phyloP scores from a whole-genome alignment of 2,329 filamentous ascomycete genomes.

The Aspergillus tanneri region DNA sequence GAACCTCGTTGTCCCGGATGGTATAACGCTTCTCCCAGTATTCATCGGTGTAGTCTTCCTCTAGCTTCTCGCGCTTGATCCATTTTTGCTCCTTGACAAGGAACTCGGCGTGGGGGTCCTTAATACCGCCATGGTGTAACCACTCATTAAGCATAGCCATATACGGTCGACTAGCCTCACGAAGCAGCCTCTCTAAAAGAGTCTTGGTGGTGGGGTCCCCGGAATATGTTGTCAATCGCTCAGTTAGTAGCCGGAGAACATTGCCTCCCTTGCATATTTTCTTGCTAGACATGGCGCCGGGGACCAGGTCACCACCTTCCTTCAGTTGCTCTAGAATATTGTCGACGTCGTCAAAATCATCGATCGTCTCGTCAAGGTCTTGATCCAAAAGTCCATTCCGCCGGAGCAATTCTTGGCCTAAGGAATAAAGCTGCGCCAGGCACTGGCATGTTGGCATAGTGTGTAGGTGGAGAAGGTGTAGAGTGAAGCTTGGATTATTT shows the following conservation, averaged over 20 bases:
- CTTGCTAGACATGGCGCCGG: conserved; percentile 76
- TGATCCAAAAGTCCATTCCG: conserved; percentile 80
- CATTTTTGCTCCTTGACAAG: conserved; percentile 94
- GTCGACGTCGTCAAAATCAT: conserved; percentile 81
- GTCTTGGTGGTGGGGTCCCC: conserved; percentile 86
- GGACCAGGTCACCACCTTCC: conserved; percentile 78
- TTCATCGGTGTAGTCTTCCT: conserved; percentile 97
- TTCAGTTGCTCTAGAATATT: conserved; percentile 87
- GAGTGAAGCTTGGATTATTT: conserved; percentile 82
- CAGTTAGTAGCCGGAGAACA: conserved; percentile 83
- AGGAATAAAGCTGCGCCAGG: conserved; percentile 82
- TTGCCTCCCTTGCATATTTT: conserved; percentile 97
- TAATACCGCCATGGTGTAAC: conserved; percentile 93
- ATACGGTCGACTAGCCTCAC: conserved; percentile 88
- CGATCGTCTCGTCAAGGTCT: conserved; percentile 67
- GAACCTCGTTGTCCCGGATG: conserved; percentile 84
- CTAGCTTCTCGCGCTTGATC: conserved; percentile 83
- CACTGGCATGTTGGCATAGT: conserved; percentile 88
- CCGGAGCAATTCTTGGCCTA: conserved; percentile 83
- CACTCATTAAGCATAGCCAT: conserved; percentile 99
- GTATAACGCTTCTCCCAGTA: conserved; percentile 99
- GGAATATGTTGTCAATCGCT: conserved; percentile 81
- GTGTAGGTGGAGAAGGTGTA: conserved; percentile 90
- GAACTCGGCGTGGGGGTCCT: conserved; percentile 91
- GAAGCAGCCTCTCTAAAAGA: conserved; percentile 75